phyloP scores from a whole-genome alignment of 2,329 filamentous ascomycete species.

The Colletotrichum agaves region DNA sequence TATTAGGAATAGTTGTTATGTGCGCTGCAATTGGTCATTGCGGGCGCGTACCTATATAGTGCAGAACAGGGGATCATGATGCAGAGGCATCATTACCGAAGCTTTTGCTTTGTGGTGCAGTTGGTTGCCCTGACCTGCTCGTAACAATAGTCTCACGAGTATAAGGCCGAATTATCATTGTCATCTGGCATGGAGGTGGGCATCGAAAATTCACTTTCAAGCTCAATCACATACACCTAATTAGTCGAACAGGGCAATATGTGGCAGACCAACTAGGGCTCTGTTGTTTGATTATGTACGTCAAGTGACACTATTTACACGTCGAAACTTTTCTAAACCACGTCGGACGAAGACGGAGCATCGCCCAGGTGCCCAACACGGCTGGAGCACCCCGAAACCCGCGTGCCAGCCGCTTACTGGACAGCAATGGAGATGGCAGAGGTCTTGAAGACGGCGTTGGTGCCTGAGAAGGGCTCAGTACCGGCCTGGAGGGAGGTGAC shows the following conservation, averaged over 20 bases:
- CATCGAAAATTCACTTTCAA: too few relatives aligned
- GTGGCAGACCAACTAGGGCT: constrained; percentile 2
- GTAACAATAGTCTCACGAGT: too few relatives aligned
- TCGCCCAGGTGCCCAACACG: neutral
- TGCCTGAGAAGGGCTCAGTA: constrained; percentile 66
- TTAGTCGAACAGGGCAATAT: neutral
- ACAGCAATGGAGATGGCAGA: constrained; percentile 29
- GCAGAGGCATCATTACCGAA: too few relatives aligned
- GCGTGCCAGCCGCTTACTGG: neutral
- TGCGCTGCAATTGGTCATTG: too few relatives aligned
- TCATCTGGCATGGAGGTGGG: too few relatives aligned
- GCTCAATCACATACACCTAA: too few relatives aligned
- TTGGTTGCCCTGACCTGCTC: too few relatives aligned
- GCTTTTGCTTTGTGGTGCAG: too few relatives aligned
- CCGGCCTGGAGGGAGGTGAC: constrained; percentile 64
- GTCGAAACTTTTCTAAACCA: neutral
- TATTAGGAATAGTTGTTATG: too few relatives aligned
- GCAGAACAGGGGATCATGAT: too few relatives aligned
- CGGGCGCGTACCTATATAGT: too few relatives aligned
- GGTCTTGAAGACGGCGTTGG: constrained; percentile 44
- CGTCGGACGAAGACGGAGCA: neutral
- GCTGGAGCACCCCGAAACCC: neutral
- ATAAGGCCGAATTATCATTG: too few relatives aligned
- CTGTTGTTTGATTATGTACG: constrained; percentile 8
- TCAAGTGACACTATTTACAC: constrained; percentile 1